phyloP scores from a whole-genome alignment of 495 filamentous ascomycete species.

The Aspergillus affinis region DNA sequence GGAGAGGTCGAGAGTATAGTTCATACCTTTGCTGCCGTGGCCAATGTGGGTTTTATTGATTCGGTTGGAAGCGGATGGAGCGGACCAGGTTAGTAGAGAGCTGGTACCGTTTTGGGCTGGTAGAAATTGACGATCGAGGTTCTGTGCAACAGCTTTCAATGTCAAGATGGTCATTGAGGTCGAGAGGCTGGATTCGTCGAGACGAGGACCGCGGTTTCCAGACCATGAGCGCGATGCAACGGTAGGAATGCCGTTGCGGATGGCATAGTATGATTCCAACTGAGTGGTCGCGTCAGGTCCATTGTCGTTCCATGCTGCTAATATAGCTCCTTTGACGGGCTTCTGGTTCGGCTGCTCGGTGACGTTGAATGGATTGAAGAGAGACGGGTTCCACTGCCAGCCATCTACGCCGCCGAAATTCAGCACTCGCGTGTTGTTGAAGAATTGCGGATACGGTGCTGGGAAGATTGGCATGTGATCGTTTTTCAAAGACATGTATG shows the following conservation, averaged over 20 bases:
- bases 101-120: not conserved
- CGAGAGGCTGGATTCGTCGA: conserved; percentile 27
- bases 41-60: conserved; percentile 19
- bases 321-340: conserved; percentile 47
- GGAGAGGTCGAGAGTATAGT: conserved; percentile 45
- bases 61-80: not conserved
- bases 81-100: conserved; percentile 10
- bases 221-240: conserved; percentile 48
- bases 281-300: conserved; percentile 57
- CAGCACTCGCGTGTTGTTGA: conserved; percentile 48
- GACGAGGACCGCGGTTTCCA: conserved; percentile 34
- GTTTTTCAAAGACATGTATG: conserved; percentile 55
- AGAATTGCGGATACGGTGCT: conserved; percentile 54
- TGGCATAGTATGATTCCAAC: conserved; percentile 53
- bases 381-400: conserved; percentile 52
- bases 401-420: conserved; percentile 43
- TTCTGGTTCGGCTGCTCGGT: conserved; percentile 32
- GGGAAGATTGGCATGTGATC: conserved; percentile 53
- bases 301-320: conserved; percentile 59
- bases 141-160: conserved; percentile 44
- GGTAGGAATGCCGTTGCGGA: conserved; percentile 50
- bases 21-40: conserved; percentile 52
- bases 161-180: conserved; percentile 36
- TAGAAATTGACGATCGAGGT: conserved; percentile 43
- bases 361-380: conserved; percentile 47